Percentiles rank a stretch among this genome's conserved stretches.
Evolutionary conservation across 192 early-diverging fungal genomes (phyloP).

Genomic region (Lobosporangium transversale): DNA sequence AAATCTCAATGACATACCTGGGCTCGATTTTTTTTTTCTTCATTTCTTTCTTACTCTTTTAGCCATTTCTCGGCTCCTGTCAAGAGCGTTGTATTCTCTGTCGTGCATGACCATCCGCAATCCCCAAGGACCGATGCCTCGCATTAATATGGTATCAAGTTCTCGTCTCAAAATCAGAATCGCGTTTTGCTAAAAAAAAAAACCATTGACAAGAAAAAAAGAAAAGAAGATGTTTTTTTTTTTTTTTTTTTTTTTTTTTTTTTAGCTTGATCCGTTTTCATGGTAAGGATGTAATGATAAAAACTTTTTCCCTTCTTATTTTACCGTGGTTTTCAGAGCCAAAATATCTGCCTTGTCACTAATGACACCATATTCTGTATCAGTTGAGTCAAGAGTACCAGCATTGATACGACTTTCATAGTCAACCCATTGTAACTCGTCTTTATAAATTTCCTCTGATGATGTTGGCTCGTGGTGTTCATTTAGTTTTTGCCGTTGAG

Average conservation of each 20-base stretch:
- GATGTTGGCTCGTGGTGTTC: not conserved
- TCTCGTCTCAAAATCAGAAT: not conserved
- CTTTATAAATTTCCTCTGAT: not conserved
- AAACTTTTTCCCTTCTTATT: no score
- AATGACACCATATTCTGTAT: slow-evolving; percentile 31
- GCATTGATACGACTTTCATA: slow-evolving; percentile 3
- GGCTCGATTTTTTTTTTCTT: not conserved
- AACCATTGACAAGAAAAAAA: not conserved
- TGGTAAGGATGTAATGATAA: no score
- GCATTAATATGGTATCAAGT: not conserved
- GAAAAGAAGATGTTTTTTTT: no score
- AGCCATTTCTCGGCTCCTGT: not conserved
- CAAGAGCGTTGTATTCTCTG: not conserved
- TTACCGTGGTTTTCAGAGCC: slow-evolving; percentile 36
- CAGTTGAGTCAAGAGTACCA: slow-evolving; percentile 4
- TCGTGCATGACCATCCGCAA: not conserved
- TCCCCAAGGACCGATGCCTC: not conserved
- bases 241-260: no score
- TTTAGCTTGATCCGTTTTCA: no score
- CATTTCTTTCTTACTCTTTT: not conserved
- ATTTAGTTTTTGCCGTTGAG: no score
- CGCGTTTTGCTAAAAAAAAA: not conserved
- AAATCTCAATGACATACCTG: no score
- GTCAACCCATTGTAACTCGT: not conserved
- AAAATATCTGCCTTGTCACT: slow-evolving; percentile 25